Conservation (phyloP, 2,329 filamentous ascomycete species). For the Didymella glomerata region DNA sequence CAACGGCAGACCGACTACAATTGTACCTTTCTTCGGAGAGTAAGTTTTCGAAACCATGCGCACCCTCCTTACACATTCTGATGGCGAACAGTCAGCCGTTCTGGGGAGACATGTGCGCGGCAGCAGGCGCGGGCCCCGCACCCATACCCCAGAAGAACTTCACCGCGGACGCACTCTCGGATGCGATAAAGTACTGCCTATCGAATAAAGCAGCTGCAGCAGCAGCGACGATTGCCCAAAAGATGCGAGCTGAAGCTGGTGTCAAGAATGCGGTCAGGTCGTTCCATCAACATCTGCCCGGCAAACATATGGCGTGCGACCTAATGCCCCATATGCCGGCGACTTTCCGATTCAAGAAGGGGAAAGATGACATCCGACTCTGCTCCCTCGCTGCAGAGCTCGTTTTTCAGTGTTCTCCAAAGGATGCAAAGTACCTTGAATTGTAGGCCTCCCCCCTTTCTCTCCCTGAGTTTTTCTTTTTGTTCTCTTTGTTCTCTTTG, state of each 20-base stretch:
- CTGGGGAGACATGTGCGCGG: conserved; percentile 41
- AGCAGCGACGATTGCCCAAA: conserved; percentile 52
- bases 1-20: conserved; percentile 72
- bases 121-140: conserved; percentile 39
- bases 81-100: conserved; percentile 25
- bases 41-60: not conserved
- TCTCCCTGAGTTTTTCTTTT: too few relatives aligned
- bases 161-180: conserved; percentile 30
- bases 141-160: conserved; percentile 38
- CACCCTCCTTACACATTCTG: not conserved
- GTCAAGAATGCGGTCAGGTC: conserved; percentile 53
- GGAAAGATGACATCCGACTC: not conserved
- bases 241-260: conserved; percentile 56
- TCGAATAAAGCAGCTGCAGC: conserved; percentile 48
- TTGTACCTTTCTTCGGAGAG: conserved; percentile 75
- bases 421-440: not conserved
- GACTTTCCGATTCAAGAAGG: conserved; percentile 3
- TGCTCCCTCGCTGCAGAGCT: conserved; percentile 5
- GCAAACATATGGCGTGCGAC: not conserved
- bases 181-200: conserved; percentile 52
- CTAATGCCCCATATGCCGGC: conserved; percentile 6
- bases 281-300: conserved; percentile 51
- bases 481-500: too few relatives aligned
- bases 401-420: not conserved
- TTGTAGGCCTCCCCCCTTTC: not conserved